A percentile compares a stretch with the other conserved stretches of the same genome.
Conservation (phyloP, 257 asterid genomes). For the Scutellaria galericulata region DNA sequence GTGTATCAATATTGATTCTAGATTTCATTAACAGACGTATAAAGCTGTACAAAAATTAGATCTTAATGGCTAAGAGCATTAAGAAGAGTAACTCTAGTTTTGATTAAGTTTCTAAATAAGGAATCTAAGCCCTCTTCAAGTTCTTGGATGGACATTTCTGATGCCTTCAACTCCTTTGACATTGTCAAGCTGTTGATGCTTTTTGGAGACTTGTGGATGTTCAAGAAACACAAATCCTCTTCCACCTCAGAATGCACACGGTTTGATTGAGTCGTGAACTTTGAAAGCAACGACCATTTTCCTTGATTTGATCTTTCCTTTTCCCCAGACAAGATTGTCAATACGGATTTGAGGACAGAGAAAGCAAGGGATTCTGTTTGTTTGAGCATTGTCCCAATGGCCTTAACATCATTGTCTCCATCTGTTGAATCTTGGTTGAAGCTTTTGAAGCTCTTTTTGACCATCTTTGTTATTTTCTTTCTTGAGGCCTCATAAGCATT, state of each 20-base stretch:
- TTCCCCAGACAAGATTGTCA: conserved; percentile 37
- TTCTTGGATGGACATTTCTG: conserved; percentile 37
- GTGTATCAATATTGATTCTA: neutral
- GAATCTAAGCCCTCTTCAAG: conserved; percentile 41
- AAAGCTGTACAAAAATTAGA: neutral
- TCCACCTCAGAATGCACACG: conserved; percentile 18
- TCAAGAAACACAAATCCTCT: conserved; percentile 9
- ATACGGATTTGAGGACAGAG: neutral
- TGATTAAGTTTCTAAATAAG: conserved; percentile 38
- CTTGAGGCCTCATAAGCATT: conserved; percentile 34
- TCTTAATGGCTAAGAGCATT: conserved; percentile 24
- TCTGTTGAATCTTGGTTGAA: conserved; percentile 16
- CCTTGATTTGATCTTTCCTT: conserved; percentile 32
- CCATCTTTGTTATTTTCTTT: conserved; percentile 39
- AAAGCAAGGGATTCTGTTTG: conserved; percentile 33
- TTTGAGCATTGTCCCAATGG: conserved; percentile 25
- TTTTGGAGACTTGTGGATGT: conserved; percentile 3
- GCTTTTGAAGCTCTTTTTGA: conserved; percentile 33
- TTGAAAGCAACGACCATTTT: conserved; percentile 46
- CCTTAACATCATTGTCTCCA: neutral
- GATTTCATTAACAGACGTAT: neutral
- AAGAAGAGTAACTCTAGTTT: conserved; percentile 47
- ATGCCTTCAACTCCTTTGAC: conserved; percentile 31
- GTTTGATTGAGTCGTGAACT: conserved; percentile 29
- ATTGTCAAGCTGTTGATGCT: conserved; percentile 10